Base-by-base conservation (phyloP, 176 grass and related monocot genomes). In the Leersia perrieri region DNA sequence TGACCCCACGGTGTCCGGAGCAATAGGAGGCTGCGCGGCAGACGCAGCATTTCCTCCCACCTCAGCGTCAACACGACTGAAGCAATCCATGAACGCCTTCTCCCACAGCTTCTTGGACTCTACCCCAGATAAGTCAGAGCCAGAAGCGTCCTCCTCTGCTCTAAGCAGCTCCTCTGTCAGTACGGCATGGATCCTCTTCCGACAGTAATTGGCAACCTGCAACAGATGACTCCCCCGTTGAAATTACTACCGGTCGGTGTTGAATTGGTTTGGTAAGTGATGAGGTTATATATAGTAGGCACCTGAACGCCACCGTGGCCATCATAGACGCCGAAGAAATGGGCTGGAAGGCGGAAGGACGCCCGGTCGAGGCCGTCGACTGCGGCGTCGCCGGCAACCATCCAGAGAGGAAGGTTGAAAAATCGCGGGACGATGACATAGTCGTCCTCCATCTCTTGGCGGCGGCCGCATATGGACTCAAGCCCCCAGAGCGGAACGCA, bases 391-490 rank as follows among this genome's bases (percentile, higher is more conserved):
- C 81, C 80, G 11, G 89, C 88, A 28, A 94, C 87, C 89, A 91
- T 89, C 69, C 87, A 88, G 25, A 97, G 84, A 51, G 94, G 89
- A 23, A 92, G 74, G 39, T 90, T 13, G 44, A 88, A 90, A 69
- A 93, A 91, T 2, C 35, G 28, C 15, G 94, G 87, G 29, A 61
- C 36, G 5, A 66, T 76, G 57, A 26, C n/a, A 28, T 86, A 78
- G 12, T 79, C 94, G 78, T 97, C 94, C 81, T 97, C 94, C 94
- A 97, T 97, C 81, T 97, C 94, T 18, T 88, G 86, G 7, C 95
- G 89, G 12, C 88, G 88, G 25, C 95, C 95, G 64, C 87, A 70
- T 9, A 92, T 70, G 9, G 95, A 94, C 40, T 69, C 47, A 73
- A 71, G 82, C 12, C 95, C 94, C 95, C 95, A 97, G 63, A 90